Conservation (phyloP, 78 protist genomes). For the Creolimax fragrantissima region DNA sequence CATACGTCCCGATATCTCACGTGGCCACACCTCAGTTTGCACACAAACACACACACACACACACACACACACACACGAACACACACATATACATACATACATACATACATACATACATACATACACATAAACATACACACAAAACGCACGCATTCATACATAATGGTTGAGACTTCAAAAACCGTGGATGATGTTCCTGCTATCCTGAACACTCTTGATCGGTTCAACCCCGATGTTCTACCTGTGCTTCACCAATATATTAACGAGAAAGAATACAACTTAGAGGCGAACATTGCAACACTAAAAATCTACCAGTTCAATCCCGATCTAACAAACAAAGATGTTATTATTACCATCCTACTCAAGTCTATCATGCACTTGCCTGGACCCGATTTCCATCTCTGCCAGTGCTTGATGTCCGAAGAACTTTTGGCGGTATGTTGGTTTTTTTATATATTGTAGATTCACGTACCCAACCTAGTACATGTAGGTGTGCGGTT, state of each 20-base stretch:
- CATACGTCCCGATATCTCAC: too few relatives aligned
- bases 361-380: background rate
- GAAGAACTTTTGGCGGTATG: background rate
- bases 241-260: background rate
- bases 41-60: background rate
- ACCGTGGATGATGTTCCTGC: background rate
- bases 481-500: too few relatives aligned
- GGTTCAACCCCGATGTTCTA: background rate
- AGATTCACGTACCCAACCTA: too few relatives aligned
- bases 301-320: background rate
- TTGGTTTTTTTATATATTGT: too few relatives aligned
- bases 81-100: background rate
- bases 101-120: background rate
- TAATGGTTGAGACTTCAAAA: background rate
- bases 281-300: background rate
- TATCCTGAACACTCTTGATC: background rate
- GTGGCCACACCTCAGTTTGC: background rate
- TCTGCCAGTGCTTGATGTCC: background rate
- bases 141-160: background rate
- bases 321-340: background rate
- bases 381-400: background rate
- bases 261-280: background rate
- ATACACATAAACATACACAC: background rate
- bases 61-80: background rate
- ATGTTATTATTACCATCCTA: background rate